These are phyloP conservation scores for Trametes meyenii DNA, from an alignment of 768 basidiomycete species.

Conservation along the genomic window DNA sequence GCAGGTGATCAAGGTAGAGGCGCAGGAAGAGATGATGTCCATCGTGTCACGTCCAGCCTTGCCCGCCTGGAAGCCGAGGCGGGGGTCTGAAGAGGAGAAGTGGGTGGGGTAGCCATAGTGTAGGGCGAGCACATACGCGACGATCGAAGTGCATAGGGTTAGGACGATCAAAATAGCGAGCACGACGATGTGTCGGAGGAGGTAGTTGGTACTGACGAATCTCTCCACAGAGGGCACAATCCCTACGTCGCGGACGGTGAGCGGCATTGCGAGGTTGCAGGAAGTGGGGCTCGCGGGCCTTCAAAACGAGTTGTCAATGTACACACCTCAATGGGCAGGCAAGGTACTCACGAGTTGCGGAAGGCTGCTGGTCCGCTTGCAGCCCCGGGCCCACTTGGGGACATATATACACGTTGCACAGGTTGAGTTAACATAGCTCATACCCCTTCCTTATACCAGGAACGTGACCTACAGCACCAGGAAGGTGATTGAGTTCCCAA, in stretches of 20 bases:
- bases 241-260: conserved; percentile 14
- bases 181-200: conserved; percentile 19
- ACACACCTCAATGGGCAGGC: background rate
- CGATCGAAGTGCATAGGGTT: conserved; percentile 3
- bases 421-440: too few relatives aligned
- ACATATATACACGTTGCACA: too few relatives aligned
- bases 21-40: conserved; percentile 17
- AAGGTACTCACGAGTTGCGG: background rate
- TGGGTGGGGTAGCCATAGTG: conserved; percentile 17
- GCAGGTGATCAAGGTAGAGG: conserved; percentile 22
- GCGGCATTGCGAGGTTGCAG: background rate
- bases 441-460: too few relatives aligned
- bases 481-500: too few relatives aligned
- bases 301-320: background rate
- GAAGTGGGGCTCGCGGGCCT: background rate
- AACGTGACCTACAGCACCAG: too few relatives aligned
- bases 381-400: too few relatives aligned
- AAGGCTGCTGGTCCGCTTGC: too few relatives aligned
- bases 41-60: conserved; percentile 19
- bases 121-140: conserved; percentile 7
- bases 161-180: conserved; percentile 10
- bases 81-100: conserved; percentile 21
- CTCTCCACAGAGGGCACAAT: conserved; percentile 21
- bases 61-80: conserved; percentile 16
- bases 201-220: conserved; percentile 23